Evolutionary conservation across 2,329 filamentous ascomycete genomes (phyloP), one percentile per base, ranked within the genome.

Genomic region (Ophiostoma triangulosporum): DNA sequence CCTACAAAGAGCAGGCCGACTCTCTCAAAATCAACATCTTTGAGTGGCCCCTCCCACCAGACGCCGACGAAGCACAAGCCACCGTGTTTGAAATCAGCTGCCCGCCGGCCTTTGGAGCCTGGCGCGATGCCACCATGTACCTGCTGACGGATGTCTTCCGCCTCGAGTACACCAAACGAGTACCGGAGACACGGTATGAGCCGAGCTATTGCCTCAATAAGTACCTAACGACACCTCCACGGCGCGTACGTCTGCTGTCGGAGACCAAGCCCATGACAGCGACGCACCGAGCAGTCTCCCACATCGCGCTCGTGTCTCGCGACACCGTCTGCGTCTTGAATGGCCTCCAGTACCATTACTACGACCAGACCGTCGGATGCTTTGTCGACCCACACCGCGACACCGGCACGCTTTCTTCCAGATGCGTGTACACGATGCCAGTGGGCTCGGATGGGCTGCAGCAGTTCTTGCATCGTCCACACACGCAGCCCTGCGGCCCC

Each of bases 31-130:
- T 84, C 7, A 0, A 40, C 0, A 60, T 77, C 8, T 67, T 78
- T 57, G 79, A 83, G 59, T 81, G 76, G 76, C 78, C 79, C 0
- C 64, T 83, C 0, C 72, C 77, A 0, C 29, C 40, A 0, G 15
- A 66, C 0, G 0, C 43, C 0, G 6, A 56, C 0, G 27, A 66
- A 11, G 67, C 68, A 0, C 72, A 74, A 54, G 66, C 74, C 0
- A 67, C 69, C 0, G 66, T 81, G 0, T 82, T 82, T 50, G 78
- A 82, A 57, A 63, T 81, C 0, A 51, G 58, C 0, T 57, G 70
- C 0, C 77, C 77, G 0, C 4, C 22, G 0, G 27, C 60, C 0
- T 73, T 77, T 32, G 60, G 60, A 0, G 48, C 58, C 1, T 82
- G 78, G 78, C 66, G 78, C 15, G 72, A 80, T 54, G 57, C 61